A percentile compares a stretch with the other conserved stretches of the same genome.
Conservation (phyloP, 164 flowering plant genomes). For the Vitis cinerea region DNA sequence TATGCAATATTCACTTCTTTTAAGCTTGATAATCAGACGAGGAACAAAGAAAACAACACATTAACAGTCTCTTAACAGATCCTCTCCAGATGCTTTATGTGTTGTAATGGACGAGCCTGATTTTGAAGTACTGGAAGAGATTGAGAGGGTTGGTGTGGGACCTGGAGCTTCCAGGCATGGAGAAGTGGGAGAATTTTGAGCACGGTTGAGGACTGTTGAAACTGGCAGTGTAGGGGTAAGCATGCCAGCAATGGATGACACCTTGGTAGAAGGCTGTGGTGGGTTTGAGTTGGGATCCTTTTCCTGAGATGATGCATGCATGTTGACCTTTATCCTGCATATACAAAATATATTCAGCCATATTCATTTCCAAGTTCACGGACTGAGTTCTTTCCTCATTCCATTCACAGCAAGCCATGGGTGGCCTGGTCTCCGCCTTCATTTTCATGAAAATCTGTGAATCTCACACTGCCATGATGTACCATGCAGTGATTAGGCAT, state of each 20-base stretch:
- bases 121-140: conserved; percentile 20
- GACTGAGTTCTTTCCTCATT: background rate
- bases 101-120: conserved; percentile 19
- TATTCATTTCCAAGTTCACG: background rate
- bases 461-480: background rate
- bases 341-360: background rate
- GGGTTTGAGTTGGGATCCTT: conserved; percentile 21
- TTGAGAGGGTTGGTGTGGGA: conserved; percentile 23
- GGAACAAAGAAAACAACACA: background rate
- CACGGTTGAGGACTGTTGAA: background rate
- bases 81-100: conserved; percentile 19
- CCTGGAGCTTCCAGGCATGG: conserved; percentile 16
- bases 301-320: conserved; percentile 62
- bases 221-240: conserved; percentile 12
- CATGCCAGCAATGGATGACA: conserved; percentile 15
- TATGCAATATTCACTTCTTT: background rate
- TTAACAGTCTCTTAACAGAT: conserved; percentile 8
- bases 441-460: background rate
- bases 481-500: background rate
- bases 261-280: conserved; percentile 23
- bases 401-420: background rate
- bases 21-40: background rate
- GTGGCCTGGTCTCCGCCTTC: background rate
- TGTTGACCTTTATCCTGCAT: conserved; percentile 81
- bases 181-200: conserved; percentile 19